A percentile compares a stretch with the other conserved stretches of the same genome.
Conservation (phyloP, 139 green algal genomes). For the Eudorina sp. region DNA sequence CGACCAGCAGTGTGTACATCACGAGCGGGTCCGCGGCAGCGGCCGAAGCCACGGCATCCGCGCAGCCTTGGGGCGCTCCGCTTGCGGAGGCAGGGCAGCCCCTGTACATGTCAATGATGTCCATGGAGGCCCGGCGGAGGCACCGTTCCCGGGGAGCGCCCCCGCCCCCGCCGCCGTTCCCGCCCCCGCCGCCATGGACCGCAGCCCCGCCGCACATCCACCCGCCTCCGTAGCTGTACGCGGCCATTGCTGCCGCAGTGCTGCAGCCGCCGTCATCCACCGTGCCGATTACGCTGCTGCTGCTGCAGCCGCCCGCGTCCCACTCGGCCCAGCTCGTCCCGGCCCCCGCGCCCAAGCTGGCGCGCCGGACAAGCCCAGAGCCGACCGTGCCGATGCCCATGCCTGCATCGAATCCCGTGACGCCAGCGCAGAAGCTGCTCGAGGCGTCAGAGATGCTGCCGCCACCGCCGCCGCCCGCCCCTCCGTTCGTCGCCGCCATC, state of each 20-base stretch:
- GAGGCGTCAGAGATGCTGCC: not conserved
- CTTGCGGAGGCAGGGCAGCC: too few relatives aligned
- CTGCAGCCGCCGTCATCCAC: not conserved
- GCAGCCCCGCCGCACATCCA: not conserved
- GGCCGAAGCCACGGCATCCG: not conserved
- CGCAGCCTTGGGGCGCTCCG: not conserved
- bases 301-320: not conserved
- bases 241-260: not conserved
- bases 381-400: not conserved
- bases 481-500: not conserved
- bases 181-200: too few relatives aligned
- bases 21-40: not conserved
- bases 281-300: not conserved
- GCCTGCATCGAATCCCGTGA: not conserved
- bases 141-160: not conserved
- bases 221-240: not conserved
- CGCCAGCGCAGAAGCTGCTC: not conserved
- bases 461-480: not conserved
- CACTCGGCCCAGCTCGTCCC: not conserved
- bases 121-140: not conserved
- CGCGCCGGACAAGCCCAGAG: not conserved
- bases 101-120: constrained; percentile 39
- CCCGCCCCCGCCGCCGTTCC: not conserved
- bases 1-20: constrained; percentile 26
- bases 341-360: not conserved